Evolutionary conservation across 108 stramenopile genomes (phyloP), one percentile per base, ranked within the genome.

Genomic region (Cyclotella distinguenda): DNA sequence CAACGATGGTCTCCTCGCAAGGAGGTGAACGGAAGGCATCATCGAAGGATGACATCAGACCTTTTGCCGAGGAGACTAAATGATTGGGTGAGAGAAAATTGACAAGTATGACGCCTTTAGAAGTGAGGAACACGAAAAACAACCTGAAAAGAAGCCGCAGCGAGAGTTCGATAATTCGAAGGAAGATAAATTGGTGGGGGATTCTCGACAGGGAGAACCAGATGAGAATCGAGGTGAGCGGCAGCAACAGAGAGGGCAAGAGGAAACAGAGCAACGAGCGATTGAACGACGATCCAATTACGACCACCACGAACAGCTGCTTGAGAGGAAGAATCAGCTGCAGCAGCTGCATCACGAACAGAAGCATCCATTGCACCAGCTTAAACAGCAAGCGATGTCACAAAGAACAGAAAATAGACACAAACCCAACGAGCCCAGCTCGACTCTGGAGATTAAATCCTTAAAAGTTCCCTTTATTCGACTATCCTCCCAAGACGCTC

Each of bases 61-160:
- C n/a, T n/a, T n/a, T n/a, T 55, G 21, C 54, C 54, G 35, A 34
- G 54, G 36, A 55, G n/a, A n/a, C n/a, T 55, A 35, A 35, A 55
- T 18, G 54, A 55, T 36, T 55, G 54, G 54, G 5, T 55, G 34
- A 55, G 22, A 6, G 18, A 36, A 16, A 55, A 11, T 55, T 12
- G 54, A 55, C 54, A 55, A 55, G 54, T 55, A 55, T 35, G 54
- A 55, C 10, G 6, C 34, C 18, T 55, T 55, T 21, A 55, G 36
- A 21, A 55, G 4, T n/a, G 34, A 21, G 13, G 26, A 55, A 36
- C 6, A 35, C 6, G 5, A 13, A 1, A 18, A 35, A 6, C 13
- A 55, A 35, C 4, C 27, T 36, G 34, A 55, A 16, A 3, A 32
- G 1, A 11, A 27, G 22, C 11, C 51, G 6, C 25, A 55, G 3